These are phyloP conservation scores for Bondarzewia mesenterica DNA, from an alignment of 1,284 basidiomycete genomes.

Conservation along the genomic window DNA sequence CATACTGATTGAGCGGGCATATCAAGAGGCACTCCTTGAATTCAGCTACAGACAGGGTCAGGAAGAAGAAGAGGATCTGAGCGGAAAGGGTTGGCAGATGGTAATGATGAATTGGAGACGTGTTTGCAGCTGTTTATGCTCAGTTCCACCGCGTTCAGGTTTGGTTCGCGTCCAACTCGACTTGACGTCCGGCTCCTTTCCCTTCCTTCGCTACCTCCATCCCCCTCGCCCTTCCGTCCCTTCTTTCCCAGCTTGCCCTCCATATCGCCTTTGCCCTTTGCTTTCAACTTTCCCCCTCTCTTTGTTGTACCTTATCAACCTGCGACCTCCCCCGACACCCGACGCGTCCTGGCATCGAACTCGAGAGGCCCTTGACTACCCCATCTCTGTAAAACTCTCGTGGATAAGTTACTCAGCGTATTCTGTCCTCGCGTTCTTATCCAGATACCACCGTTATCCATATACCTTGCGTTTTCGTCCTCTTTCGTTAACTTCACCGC, in stretches of 20 bases:
- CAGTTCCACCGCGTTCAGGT: not conserved
- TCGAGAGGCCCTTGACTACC: not conserved
- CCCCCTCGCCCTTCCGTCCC: not conserved
- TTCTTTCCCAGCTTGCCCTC: not conserved
- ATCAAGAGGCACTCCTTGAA: not conserved
- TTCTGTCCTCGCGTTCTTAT: not conserved
- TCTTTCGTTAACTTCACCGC: not conserved
- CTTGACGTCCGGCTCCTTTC: conserved; percentile 3
- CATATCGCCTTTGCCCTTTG: not conserved
- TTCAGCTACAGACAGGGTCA: too few relatives aligned
- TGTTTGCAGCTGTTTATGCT: not conserved
- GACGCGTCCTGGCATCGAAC: not conserved
- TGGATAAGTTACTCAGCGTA: not conserved
- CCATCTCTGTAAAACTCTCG: not conserved
- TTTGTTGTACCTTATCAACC: not conserved
- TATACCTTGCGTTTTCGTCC: not conserved
- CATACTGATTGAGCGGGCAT: not conserved
- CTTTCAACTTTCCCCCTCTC: not conserved
- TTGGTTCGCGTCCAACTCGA: not conserved
- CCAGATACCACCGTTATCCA: not conserved
- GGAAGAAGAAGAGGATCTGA: too few relatives aligned
- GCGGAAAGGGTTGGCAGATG: too few relatives aligned
- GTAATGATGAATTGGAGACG: too few relatives aligned
- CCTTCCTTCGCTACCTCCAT: not conserved
- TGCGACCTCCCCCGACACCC: not conserved